These are phyloP conservation scores for Lasiodiplodia hormozganensis DNA, from an alignment of 2,329 filamentous ascomycete genomes.

Conservation along the genomic window DNA sequence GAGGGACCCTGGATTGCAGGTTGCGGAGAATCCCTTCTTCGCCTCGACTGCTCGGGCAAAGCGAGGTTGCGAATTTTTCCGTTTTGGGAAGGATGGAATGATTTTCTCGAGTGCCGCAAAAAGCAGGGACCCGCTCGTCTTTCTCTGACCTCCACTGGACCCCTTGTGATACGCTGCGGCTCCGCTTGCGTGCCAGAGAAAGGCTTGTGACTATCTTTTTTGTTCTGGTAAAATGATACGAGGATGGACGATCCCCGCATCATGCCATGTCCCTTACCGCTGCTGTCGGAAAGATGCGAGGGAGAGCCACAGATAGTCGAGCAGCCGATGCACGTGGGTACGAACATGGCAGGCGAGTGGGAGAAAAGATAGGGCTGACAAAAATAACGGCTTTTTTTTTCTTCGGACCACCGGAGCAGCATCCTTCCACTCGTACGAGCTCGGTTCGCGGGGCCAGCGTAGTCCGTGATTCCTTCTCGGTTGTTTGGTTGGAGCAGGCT, in stretches of 20 bases:
- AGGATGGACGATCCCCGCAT: not conserved
- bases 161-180: not conserved
- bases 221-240: not conserved
- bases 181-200: not conserved
- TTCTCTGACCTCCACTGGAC: not conserved
- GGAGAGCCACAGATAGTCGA: not conserved
- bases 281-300: not conserved
- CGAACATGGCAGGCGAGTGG: conserved; percentile 3
- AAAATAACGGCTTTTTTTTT: not conserved
- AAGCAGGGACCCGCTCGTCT: not conserved
- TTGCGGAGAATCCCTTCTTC: not conserved
- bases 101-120: not conserved
- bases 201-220: not conserved
- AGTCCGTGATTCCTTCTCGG: no score
- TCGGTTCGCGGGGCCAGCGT: not conserved
- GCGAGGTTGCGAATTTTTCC: not conserved
- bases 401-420: conserved; percentile 8
- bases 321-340: not conserved
- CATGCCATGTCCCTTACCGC: conserved; percentile 3
- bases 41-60: not conserved
- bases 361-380: not conserved
- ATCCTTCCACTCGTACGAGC: conserved; percentile 11
- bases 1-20: not conserved
- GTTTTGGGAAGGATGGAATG: not conserved
- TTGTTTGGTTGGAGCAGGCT: not conserved